Evolutionary conservation across 805 yeast species (phyloP), one percentile per base, ranked within the genome.

Genomic region (Wickerhamomyces mucosus): DNA sequence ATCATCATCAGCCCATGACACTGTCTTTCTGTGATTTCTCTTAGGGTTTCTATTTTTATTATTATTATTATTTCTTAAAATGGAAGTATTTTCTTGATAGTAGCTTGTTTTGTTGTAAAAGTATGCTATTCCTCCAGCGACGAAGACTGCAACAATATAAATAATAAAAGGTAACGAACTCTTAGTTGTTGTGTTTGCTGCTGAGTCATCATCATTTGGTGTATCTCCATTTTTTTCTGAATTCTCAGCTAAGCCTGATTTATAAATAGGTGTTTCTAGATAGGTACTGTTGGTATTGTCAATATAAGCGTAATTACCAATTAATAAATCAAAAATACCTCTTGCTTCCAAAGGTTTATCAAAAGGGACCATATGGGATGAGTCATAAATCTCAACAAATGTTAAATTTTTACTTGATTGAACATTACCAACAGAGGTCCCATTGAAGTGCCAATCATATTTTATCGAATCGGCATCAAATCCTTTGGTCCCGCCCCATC

Each of bases 341-440:
- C 86, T 65, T 7, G 88, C 70, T 18, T 70, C 65, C 28, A 66
- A 72, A 2, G 92, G 81, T 32, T 72, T 58, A 51, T 88, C 96
- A 42, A 71, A 78, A 1, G 97, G 95, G 17, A 86, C 92, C 97
- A 92, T 89, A 51, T 92, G 97, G 4, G 95, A 79, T 0, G 95
- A 74, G 43, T 83, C 72, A 51, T 58, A 71, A 2, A 89, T 72
- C 35, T 74, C 72, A 20, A 82, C 74, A 51, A 79, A 80, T 0
- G 95, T 79, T 46, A 89, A 61, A 48, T 84, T 83, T 40, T 83
- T 65, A 29, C 76, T 88, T 44, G 38, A 73, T 68, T 52, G 55
- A 27, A 66, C 53, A 15, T 45, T 37, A 5, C 78, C 79, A 2
- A 63, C 65, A 1, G 43, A 28, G n/a, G 41, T 43, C 36, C 51